A percentile compares a stretch with the other conserved stretches of the same genome.
Evolutionary conservation across 2,329 filamentous ascomycete species (phyloP).

Genomic region (Rachicladosporium sp.): DNA sequence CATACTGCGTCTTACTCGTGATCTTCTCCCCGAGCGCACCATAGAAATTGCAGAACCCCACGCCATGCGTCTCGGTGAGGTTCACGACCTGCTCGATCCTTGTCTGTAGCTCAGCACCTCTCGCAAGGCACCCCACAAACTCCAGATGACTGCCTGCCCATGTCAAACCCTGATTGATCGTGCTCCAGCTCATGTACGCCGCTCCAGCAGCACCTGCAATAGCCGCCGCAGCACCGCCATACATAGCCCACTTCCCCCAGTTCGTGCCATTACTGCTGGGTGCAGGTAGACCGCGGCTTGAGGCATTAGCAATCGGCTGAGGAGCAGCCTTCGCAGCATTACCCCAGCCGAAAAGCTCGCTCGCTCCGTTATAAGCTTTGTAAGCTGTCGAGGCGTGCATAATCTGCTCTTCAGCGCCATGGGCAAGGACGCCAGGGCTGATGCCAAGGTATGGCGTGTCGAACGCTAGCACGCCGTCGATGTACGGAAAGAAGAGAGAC

Average conservation of each 20-base stretch:
- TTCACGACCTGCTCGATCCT: slow-evolving; percentile 56
- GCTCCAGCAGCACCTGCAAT: slow-evolving; percentile 74
- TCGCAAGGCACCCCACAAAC: slow-evolving; percentile 80
- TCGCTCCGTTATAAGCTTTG: slow-evolving; percentile 51
- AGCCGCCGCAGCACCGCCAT: slow-evolving; percentile 67
- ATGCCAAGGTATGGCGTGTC: slow-evolving; percentile 87
- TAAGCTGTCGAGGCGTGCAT: slow-evolving; percentile 60
- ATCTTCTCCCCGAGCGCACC: slow-evolving; percentile 61
- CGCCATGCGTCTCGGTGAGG: slow-evolving; percentile 49
- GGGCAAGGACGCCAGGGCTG: slow-evolving; percentile 66
- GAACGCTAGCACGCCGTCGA: slow-evolving; percentile 82
- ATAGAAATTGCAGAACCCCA: slow-evolving; percentile 80
- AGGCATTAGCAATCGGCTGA: slow-evolving; percentile 14
- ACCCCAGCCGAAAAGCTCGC: slow-evolving; percentile 43
- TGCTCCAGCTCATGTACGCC: slow-evolving; percentile 73
- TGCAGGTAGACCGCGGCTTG: slow-evolving; percentile 20
- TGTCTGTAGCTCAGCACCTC: slow-evolving; percentile 67
- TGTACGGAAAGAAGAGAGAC: slow-evolving; percentile 78
- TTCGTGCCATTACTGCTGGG: slow-evolving; percentile 44
- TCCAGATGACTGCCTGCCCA: slow-evolving; percentile 88
- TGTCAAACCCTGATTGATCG: slow-evolving; percentile 59
- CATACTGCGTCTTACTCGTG: slow-evolving; percentile 36
- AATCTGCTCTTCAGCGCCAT: slow-evolving; percentile 78
- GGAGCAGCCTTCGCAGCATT: slow-evolving; percentile 7
- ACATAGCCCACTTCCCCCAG: slow-evolving; percentile 78